Percentiles rank a stretch among this genome's conserved stretches.
phyloP scores from a whole-genome alignment of 257 asterid species.

The Solanum lignicaule region DNA sequence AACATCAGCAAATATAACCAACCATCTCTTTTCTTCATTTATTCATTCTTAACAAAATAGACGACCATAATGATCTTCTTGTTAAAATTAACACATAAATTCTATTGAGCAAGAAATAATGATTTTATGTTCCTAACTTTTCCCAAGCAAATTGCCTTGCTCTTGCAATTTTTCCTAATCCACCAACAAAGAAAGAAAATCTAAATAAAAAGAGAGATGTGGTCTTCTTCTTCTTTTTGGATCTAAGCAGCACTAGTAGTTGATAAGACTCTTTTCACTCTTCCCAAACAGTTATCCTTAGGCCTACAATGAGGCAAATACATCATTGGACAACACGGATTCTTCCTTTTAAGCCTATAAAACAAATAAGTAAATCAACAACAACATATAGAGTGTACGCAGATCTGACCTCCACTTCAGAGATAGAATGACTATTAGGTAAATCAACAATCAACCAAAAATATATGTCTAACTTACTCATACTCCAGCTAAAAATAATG shows the following conservation, averaged over 20 bases:
- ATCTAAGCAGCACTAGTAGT: too few species aligned
- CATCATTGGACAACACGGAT: constrained; percentile 44
- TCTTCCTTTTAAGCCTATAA: constrained; percentile 47
- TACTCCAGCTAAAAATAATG: constrained; percentile 65
- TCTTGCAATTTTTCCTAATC: too few species aligned
- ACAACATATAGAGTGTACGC: too few species aligned
- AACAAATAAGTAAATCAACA: background rate
- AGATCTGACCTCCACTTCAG: too few species aligned
- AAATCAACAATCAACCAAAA: background rate
- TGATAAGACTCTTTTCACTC: background rate
- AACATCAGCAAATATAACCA: background rate
- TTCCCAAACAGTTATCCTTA: constrained; percentile 1
- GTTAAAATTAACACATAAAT: background rate
- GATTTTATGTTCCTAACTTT: background rate
- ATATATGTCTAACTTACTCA: constrained; percentile 27
- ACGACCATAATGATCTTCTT: background rate
- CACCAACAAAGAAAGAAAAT: too few species aligned
- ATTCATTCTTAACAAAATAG: background rate
- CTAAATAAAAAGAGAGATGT: too few species aligned
- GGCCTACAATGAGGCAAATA: constrained; percentile 51
- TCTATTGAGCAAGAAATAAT: background rate
- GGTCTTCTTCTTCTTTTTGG: too few species aligned
- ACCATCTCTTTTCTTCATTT: background rate
- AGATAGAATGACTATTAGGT: too few species aligned
- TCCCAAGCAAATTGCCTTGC: too few species aligned